A percentile compares a stretch with the other conserved stretches of the same genome.
phyloP scores from a whole-genome alignment of 1,284 basidiomycete genomes.

The Ustilago sp. region DNA sequence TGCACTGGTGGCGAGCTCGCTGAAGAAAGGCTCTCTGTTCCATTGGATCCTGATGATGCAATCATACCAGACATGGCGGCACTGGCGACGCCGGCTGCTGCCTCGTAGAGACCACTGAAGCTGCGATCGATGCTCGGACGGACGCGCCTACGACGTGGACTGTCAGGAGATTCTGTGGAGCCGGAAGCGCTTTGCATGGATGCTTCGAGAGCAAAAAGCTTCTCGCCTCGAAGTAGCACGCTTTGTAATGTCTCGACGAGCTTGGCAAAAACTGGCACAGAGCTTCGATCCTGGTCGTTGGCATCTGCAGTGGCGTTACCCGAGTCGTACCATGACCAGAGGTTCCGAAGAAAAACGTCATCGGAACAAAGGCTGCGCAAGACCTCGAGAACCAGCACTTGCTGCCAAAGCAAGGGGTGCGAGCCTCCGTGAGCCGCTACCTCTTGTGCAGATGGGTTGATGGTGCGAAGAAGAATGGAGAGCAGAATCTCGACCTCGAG shows the following conservation, averaged over 20 bases:
- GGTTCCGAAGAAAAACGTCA: conserved; percentile 55
- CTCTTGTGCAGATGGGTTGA: conserved; percentile 40
- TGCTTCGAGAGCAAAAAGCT: conserved; percentile 33
- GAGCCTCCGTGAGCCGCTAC: conserved; percentile 38
- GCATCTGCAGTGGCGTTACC: conserved; percentile 3
- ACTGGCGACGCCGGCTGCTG: conserved; percentile 60
- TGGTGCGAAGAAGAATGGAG: conserved; percentile 58
- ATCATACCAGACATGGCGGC: conserved; percentile 57
- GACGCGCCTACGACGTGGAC: conserved; percentile 29
- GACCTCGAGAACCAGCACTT: conserved; percentile 65
- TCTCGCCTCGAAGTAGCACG: conserved; percentile 41
- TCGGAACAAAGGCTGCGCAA: conserved; percentile 62
- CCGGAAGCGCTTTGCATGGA: conserved; percentile 31
- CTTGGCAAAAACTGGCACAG: conserved; percentile 53
- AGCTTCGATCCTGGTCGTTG: conserved; percentile 10
- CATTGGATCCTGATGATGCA: conserved; percentile 32
- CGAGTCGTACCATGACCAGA: conserved; percentile 65
- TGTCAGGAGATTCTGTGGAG: conserved; percentile 17
- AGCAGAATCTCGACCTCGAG: conserved; percentile 68
- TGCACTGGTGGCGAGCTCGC: conserved; percentile 60
- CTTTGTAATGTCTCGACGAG: conserved; percentile 54
- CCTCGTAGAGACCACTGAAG: conserved; percentile 61
- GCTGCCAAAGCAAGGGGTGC: conserved; percentile 57
- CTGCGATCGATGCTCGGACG: conserved; percentile 46
- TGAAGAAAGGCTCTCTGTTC: conserved; percentile 44